Evolutionary conservation across 192 early-diverging fungal genomes (phyloP), one percentile per base, ranked within the genome.

Genomic region (Entophlyctis luteolus): DNA sequence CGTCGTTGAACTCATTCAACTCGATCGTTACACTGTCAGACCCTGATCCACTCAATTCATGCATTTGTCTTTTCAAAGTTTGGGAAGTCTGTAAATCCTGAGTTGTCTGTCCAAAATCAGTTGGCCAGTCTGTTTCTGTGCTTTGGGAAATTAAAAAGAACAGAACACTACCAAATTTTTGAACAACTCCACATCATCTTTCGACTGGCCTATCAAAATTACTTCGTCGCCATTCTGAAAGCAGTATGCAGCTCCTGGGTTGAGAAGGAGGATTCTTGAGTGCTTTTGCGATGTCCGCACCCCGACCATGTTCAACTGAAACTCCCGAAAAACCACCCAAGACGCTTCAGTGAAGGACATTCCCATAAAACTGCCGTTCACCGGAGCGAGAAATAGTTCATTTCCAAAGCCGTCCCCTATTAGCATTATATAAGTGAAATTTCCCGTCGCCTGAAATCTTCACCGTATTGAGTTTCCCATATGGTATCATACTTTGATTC

Each of bases 391-490:
- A 56, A 87, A 88, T 1, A 89, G 60, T 62, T 90, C 85, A 59
- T 89, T 89, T 35, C 82, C 82, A 2, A 76, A 80, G 0, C 87
- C 87, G 57, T 90, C 88, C 28, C 72, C 76, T 81, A 42, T 27
- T 20, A 36, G n/a, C 1, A n/a, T n/a, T 20, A 56, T 22, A 60
- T 1, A 20, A 23, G 1, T 57, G 10, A 1, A 1, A 31, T n/a
- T 65, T 59, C 25, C 62, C 59, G 2, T 3, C 10, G 1, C 36
- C 1, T 28, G 18, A n/a, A 23, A 14, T 63, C 63, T n/a, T n/a
- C n/a, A 63, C 83, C 86, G 56, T 88, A 90, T 45, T 87, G 84
- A 4, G 86, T 83, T 53, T 82, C 72, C 88, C 88, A 90, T 0
- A 82, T 77, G 37, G 84, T 77, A 28, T 83, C 72, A 65, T 86